phyloP scores from a whole-genome alignment of 305 asterid species.

The Fraxinus angustifolia region DNA sequence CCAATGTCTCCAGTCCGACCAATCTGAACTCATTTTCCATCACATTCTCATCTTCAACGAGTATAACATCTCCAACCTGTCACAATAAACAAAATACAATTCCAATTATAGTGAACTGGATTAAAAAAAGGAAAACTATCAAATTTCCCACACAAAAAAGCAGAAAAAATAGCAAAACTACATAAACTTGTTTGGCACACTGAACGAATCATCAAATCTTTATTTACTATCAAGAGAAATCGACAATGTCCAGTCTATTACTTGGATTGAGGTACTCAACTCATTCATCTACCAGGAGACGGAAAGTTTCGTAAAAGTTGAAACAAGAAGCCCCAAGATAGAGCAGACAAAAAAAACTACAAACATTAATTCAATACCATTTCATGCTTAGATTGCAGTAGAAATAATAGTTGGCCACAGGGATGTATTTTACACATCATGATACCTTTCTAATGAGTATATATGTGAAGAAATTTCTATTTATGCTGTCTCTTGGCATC shows the following conservation, averaged over 20 bases:
- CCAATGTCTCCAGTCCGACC: conserved; percentile 59
- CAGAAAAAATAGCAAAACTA: neutral
- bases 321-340: neutral
- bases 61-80: conserved; percentile 68
- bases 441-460: neutral
- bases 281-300: neutral
- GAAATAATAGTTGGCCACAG: neutral
- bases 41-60: conserved; percentile 50
- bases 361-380: neutral
- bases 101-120: conserved; percentile 4
- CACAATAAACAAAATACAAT: neutral
- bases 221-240: neutral
- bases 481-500: neutral
- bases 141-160: neutral
- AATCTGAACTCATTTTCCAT: conserved; percentile 47
- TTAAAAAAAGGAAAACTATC: neutral
- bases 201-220: neutral
- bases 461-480: neutral
- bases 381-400: neutral
- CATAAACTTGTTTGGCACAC: neutral
- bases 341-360: neutral
- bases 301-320: neutral
- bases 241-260: neutral
- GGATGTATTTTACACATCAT: neutral
- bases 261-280: neutral